phyloP scores from a whole-genome alignment of 1,284 basidiomycete species.

The Leccinum angustisporum region DNA sequence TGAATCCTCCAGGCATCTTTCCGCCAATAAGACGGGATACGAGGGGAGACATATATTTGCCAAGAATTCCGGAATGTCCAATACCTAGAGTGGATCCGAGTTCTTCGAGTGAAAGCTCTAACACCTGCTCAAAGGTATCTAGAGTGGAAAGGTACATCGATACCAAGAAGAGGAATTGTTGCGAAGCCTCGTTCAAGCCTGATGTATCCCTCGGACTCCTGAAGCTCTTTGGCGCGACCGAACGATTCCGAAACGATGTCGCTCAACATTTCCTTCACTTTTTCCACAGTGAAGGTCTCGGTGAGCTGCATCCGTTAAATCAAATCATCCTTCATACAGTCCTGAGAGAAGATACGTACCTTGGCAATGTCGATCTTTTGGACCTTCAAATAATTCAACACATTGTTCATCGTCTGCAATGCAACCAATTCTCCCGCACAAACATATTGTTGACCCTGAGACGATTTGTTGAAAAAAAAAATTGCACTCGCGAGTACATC shows the following conservation, averaged over 20 bases:
- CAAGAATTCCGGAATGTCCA: slow-evolving; percentile 85
- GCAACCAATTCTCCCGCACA: slow-evolving; percentile 95
- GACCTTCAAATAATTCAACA: slow-evolving; percentile 94
- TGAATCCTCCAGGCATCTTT: slow-evolving; percentile 99
- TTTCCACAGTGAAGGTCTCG: slow-evolving; percentile 80
- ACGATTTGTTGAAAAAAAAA: slow-evolving; percentile 3
- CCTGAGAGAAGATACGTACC: slow-evolving; percentile 42
- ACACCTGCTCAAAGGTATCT: slow-evolving; percentile 99
- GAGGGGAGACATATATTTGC: slow-evolving; percentile 93
- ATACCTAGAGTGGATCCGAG: slow-evolving; percentile 83
- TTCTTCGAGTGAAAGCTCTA: slow-evolving; percentile 91
- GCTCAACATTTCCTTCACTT: slow-evolving; percentile 88
- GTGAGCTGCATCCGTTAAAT: slow-evolving; percentile 58
- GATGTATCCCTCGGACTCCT: slow-evolving; percentile 86
- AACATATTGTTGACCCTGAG: slow-evolving; percentile 93
- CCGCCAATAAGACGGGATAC: slow-evolving; percentile 90
- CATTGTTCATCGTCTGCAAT: slow-evolving; percentile 92
- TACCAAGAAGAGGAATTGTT: slow-evolving; percentile 94
- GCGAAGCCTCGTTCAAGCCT: slow-evolving; percentile 95
- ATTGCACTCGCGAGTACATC: not conserved
- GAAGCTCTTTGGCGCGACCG: slow-evolving; percentile 75
- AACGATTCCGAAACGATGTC: slow-evolving; percentile 89
- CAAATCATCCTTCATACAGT: slow-evolving; percentile 5
- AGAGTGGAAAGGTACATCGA: slow-evolving; percentile 99
- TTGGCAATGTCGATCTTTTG: slow-evolving; percentile 96